phyloP scores from a whole-genome alignment of 2,329 filamentous ascomycete species.

The Colletotrichum salicis region DNA sequence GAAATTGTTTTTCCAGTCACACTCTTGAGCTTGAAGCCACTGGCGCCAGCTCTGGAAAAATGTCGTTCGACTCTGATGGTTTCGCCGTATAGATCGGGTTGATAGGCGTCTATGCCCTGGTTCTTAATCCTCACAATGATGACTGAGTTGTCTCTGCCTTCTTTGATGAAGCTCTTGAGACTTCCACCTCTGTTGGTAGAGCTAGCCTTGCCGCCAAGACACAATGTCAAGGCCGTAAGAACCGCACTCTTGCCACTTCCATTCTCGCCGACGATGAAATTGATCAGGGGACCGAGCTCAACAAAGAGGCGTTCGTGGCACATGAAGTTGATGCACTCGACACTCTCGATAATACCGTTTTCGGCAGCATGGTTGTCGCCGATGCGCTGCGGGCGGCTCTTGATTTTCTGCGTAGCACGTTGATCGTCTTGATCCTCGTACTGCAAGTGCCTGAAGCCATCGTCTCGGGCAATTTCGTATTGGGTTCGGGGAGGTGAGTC shows the following conservation, averaged over 20 bases:
- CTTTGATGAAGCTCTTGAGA: conserved; percentile 90
- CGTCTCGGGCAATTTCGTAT: conserved; percentile 71
- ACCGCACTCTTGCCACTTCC: conserved; percentile 98
- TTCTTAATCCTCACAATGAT: conserved; percentile 93
- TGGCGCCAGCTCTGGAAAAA: conserved; percentile 79
- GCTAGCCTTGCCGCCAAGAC: conserved; percentile 93
- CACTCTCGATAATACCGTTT: conserved; percentile 86
- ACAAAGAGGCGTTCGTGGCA: conserved; percentile 87
- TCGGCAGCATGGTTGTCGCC: conserved; percentile 81
- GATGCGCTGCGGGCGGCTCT: conserved; percentile 57
- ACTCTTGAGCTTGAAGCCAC: conserved; percentile 89
- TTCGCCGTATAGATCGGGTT: conserved; percentile 82
- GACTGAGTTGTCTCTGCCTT: conserved; percentile 80
- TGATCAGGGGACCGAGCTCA: conserved; percentile 91
- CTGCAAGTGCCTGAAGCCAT: conserved; percentile 66
- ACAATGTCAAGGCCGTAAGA: conserved; percentile 90
- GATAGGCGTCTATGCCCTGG: conserved; percentile 83
- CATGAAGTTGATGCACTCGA: conserved; percentile 95
- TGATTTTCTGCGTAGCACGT: conserved; percentile 72
- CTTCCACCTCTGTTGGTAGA: conserved; percentile 92
- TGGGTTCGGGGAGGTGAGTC: conserved; percentile 63
- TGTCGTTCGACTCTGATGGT: conserved; percentile 91
- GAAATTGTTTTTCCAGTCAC: conserved; percentile 77
- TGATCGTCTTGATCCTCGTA: conserved; percentile 69
- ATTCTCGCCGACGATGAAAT: conserved; percentile 98